These are phyloP conservation scores for Cubamyces lactineus DNA, from an alignment of 768 basidiomycete genomes.

Conservation along the genomic window DNA sequence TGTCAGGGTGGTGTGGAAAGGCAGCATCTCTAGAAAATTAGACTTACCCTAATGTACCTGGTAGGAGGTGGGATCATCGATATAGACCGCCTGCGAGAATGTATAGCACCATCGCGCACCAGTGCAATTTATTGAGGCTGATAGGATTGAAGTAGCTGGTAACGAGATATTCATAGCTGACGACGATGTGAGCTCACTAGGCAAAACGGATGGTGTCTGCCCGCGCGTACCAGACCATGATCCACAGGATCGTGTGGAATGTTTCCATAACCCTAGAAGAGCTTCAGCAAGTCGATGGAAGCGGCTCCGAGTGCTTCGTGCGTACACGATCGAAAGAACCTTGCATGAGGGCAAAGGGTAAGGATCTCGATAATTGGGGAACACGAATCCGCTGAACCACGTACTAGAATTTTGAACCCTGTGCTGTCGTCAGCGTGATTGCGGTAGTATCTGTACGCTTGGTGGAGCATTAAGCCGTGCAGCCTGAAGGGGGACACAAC, in stretches of 20 bases:
- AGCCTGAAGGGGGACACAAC: not conserved
- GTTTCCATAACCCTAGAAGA: not conserved
- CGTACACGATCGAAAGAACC: not conserved
- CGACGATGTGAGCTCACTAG: too few species aligned
- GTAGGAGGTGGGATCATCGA: too few species aligned
- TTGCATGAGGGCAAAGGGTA: not conserved
- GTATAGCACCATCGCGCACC: not conserved
- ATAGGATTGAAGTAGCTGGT: slow-evolving; percentile 4
- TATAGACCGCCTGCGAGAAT: not conserved
- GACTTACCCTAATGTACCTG: not conserved
- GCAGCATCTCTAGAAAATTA: too few species aligned
- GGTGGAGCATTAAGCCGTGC: slow-evolving; percentile 3
- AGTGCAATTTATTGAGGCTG: not conserved
- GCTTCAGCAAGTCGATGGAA: too few species aligned
- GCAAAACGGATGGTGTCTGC: too few species aligned
- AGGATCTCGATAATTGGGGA: too few species aligned
- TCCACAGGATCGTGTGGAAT: not conserved
- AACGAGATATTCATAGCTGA: slow-evolving; percentile 3
- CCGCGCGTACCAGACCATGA: slow-evolving; percentile 2
- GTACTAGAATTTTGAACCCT: not conserved
- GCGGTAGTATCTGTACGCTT: not conserved
- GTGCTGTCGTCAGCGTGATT: not conserved
- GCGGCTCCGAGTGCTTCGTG: not conserved
- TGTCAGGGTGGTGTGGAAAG: too few species aligned
- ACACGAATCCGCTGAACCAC: too few species aligned